A percentile compares a stretch with the other conserved stretches of the same genome.
Conservation (phyloP, 2,329 filamentous ascomycete species). For the Neofusicoccum ribis region DNA sequence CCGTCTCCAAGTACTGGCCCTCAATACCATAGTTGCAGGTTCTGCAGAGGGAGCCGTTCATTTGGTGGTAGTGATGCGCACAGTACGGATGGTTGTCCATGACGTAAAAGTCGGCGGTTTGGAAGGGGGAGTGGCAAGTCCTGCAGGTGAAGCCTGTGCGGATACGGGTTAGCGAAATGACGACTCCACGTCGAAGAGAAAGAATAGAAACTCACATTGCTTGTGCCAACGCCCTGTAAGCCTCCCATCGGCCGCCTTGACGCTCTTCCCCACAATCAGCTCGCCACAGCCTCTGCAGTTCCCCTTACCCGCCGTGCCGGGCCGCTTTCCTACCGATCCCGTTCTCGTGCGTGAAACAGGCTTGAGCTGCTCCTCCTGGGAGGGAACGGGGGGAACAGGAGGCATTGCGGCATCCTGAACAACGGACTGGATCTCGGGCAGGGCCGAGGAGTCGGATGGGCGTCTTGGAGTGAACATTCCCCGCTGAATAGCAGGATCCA, state of each 20-base stretch:
- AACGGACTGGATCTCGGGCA: slow-evolving; percentile 15
- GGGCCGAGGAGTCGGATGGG: slow-evolving; percentile 16
- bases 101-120: slow-evolving; percentile 90
- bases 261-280: slow-evolving; percentile 82
- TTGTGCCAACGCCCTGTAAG: slow-evolving; percentile 94
- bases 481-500: slow-evolving; percentile 42
- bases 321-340: slow-evolving; percentile 22
- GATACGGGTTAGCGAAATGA: slow-evolving; percentile 17
- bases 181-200: not conserved
- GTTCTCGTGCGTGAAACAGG: slow-evolving; percentile 25
- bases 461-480: slow-evolving; percentile 30
- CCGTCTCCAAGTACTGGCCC: slow-evolving; percentile 88
- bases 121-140: slow-evolving; percentile 77
- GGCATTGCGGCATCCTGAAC: slow-evolving; percentile 7
- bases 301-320: slow-evolving; percentile 54
- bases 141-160: slow-evolving; percentile 71
- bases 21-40: slow-evolving; percentile 85
- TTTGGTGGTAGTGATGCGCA: slow-evolving; percentile 85
- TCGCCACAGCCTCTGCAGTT: slow-evolving; percentile 80
- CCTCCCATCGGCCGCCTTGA: slow-evolving; percentile 89
- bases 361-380: slow-evolving; percentile 9
- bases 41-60: slow-evolving; percentile 83
- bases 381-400: slow-evolving; percentile 19
- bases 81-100: slow-evolving; percentile 86
- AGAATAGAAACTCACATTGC: slow-evolving; percentile 55